phyloP scores from a whole-genome alignment of 106 monocot species.

The Phalaenopsis equestris region DNA sequence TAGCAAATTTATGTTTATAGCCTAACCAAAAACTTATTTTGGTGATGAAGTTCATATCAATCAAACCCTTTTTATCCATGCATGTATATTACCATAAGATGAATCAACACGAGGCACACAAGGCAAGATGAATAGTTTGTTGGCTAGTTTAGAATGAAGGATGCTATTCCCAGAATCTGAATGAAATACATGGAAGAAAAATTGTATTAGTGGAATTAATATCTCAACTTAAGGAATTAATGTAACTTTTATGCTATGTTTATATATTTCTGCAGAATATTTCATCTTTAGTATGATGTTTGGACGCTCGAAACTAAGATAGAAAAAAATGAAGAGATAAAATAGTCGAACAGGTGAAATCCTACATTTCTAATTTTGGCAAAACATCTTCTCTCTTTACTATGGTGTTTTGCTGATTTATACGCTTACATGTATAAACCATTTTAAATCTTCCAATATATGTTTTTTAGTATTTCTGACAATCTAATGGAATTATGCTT shows the following conservation, averaged over 20 bases:
- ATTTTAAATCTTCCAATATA: neutral
- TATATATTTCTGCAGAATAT: neutral
- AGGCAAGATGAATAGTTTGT: no score
- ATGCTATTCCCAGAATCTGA: neutral
- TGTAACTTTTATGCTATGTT: neutral
- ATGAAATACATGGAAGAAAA: neutral
- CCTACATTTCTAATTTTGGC: neutral
- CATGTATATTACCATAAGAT: neutral
- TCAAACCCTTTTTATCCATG: neutral
- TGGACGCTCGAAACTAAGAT: neutral
- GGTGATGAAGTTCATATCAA: neutral
- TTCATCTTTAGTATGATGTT: neutral
- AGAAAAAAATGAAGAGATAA: neutral
- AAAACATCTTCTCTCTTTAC: neutral
- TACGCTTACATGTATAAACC: neutral
- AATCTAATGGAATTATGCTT: neutral
- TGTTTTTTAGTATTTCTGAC: neutral
- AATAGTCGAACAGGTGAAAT: no score
- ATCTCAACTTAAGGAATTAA: neutral
- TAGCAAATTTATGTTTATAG: neutral
- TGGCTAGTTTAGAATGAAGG: no score
- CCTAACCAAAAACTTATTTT: neutral
- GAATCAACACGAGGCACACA: neutral
- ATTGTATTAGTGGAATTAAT: neutral
- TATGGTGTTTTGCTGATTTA: neutral